Conservation (phyloP, 2,329 filamentous ascomycete genomes). For the Cercospora sp. region DNA sequence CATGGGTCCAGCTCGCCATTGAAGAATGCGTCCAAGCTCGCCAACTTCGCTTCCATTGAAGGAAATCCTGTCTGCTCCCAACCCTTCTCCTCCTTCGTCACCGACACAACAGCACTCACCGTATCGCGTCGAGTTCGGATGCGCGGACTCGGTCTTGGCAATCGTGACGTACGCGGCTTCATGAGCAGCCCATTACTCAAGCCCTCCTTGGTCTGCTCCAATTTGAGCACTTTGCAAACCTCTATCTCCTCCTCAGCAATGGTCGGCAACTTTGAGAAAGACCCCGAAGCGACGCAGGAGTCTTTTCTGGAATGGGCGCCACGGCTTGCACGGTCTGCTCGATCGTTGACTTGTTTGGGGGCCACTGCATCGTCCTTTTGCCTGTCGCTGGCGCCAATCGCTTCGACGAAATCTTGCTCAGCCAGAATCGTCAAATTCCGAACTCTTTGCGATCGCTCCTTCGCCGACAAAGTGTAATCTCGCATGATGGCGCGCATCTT, state of each 20-base stretch:
- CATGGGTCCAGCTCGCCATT: neutral
- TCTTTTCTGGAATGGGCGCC: neutral
- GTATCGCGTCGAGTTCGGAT: neutral
- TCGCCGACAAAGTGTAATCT: neutral
- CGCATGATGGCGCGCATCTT: neutral
- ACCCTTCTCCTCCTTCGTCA: neutral
- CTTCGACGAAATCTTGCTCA: neutral
- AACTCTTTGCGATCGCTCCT: neutral
- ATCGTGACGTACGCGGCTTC: neutral
- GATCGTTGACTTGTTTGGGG: neutral
- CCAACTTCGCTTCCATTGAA: neutral
- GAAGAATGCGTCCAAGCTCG: neutral
- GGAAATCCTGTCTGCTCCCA: neutral
- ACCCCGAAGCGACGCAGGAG: neutral
- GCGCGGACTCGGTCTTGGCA: neutral
- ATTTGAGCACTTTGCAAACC: neutral
- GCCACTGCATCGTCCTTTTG: neutral
- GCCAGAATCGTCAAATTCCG: neutral
- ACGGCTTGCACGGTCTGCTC: neutral
- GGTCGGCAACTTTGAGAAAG: neutral
- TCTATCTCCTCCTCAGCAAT: neutral
- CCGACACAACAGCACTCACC: neutral
- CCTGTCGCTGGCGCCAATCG: neutral
- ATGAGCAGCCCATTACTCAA: neutral
- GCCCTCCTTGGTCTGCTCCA: neutral